These are phyloP conservation scores for Mucor velutinosus DNA, from an alignment of 371 early-diverging fungal species.

Conservation along the genomic window DNA sequence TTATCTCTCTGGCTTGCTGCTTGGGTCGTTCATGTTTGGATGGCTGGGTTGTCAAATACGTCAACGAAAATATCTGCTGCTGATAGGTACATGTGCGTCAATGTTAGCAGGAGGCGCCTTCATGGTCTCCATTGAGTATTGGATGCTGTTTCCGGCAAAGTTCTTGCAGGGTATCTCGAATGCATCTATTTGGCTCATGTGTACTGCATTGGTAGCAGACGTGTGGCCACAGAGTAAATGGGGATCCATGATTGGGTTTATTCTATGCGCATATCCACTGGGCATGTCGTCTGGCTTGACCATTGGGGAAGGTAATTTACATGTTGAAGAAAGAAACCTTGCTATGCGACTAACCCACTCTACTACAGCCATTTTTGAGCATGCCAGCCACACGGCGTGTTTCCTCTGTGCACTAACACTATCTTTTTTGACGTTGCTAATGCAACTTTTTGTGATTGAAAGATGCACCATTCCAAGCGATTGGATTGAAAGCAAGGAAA, in stretches of 20 bases:
- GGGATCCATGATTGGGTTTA: conserved; percentile 15
- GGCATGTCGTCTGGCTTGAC: conserved; percentile 12
- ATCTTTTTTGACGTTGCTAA: neutral
- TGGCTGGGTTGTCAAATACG: conserved; percentile 7
- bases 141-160: conserved; percentile 16
- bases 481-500: neutral
- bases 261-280: conserved; percentile 3
- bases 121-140: conserved; percentile 9
- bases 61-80: conserved; percentile 7
- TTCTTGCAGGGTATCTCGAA: conserved; percentile 18
- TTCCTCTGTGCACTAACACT: conserved; percentile 2
- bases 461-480: neutral
- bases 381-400: neutral
- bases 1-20: conserved; percentile 6
- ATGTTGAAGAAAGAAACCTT: neutral
- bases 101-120: neutral
- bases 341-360: neutral
- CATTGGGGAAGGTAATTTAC: conserved; percentile 10
- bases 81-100: conserved; percentile 6
- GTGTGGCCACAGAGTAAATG: conserved; percentile 10
- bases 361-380: conserved; percentile 3
- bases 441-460: conserved; percentile 11
- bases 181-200: conserved; percentile 12
- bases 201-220: conserved; percentile 8
- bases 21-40: conserved; percentile 2